Conservation (phyloP, 202 grass and related monocot species). For the Zizania palustris region DNA sequence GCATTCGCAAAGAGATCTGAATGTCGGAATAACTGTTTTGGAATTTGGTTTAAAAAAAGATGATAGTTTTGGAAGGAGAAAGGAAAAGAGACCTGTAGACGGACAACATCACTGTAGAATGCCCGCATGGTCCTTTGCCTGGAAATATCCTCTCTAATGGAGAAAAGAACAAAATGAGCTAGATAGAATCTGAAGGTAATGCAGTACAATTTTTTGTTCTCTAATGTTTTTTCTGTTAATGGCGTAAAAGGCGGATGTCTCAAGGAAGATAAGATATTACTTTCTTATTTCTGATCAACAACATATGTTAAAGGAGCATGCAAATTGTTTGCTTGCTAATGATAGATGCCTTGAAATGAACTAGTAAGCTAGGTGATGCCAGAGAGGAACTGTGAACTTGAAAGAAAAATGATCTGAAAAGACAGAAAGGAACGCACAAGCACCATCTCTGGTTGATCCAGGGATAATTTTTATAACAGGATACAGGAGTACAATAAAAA, state of each 20-base stretch:
- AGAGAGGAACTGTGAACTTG: background rate
- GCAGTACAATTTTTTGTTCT: background rate
- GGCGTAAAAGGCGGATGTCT: background rate
- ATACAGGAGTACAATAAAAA: background rate
- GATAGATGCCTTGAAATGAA: slow-evolving; percentile 19
- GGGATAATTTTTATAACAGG: background rate
- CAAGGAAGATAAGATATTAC: background rate
- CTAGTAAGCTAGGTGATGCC: background rate
- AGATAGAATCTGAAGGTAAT: slow-evolving; percentile 6
- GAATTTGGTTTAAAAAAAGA: no score
- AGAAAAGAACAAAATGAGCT: slow-evolving; percentile 17
- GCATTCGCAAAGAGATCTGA: background rate
- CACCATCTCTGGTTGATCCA: background rate
- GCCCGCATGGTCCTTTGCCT: slow-evolving; percentile 58
- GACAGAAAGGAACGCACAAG: background rate
- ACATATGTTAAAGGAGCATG: slow-evolving; percentile 4
- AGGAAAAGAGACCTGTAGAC: slow-evolving; percentile 41
- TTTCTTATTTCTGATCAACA: slow-evolving; percentile 23
- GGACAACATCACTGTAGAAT: slow-evolving; percentile 75
- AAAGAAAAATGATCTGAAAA: background rate
- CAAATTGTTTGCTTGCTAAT: slow-evolving; percentile 11
- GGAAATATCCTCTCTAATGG: slow-evolving; percentile 74
- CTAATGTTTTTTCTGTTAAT: background rate
- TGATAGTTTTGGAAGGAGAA: background rate
- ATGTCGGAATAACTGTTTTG: no score